Conservation (phyloP, 305 asterid genomes). For the Petunia hybrid region DNA sequence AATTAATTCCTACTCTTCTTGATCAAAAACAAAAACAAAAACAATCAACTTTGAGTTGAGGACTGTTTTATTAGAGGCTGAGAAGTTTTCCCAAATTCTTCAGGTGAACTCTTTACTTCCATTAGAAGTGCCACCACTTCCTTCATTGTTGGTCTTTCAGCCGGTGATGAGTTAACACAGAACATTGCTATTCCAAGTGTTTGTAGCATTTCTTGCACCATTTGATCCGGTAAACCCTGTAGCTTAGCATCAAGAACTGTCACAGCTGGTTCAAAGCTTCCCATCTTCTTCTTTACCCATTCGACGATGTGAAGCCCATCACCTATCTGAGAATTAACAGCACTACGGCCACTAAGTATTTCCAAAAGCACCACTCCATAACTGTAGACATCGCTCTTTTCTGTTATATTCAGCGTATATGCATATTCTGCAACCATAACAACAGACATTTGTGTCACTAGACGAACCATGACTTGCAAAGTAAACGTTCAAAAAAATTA, state of each 20-base stretch:
- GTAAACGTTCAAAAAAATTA: background rate
- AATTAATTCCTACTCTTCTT: slow-evolving; percentile 30
- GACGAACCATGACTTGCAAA: background rate
- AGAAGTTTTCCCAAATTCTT: slow-evolving; percentile 78
- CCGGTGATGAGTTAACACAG: slow-evolving; percentile 86
- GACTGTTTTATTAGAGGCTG: slow-evolving; percentile 90
- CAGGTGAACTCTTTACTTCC: slow-evolving; percentile 90
- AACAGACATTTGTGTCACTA: slow-evolving; percentile 15
- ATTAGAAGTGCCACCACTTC: slow-evolving; percentile 93
- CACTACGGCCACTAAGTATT: slow-evolving; percentile 86
- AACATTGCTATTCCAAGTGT: slow-evolving; percentile 98
- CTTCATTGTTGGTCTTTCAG: slow-evolving; percentile 94
- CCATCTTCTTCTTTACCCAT: slow-evolving; percentile 98
- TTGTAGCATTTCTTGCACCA: slow-evolving; percentile 97
- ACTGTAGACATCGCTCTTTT: slow-evolving; percentile 95
- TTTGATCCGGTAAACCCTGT: slow-evolving; percentile 79
- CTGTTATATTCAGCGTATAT: slow-evolving; percentile 85
- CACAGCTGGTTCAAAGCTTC: slow-evolving; percentile 90
- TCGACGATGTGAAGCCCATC: slow-evolving; percentile 94
- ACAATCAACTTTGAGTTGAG: slow-evolving; percentile 53
- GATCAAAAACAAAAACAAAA: slow-evolving; percentile 8
- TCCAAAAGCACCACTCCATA: slow-evolving; percentile 90
- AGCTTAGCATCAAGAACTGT: slow-evolving; percentile 81
- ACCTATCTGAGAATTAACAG: slow-evolving; percentile 76
- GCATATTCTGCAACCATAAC: slow-evolving; percentile 75